Conservation (phyloP, 805 yeast genomes). For the Pichia phayaonensis region DNA sequence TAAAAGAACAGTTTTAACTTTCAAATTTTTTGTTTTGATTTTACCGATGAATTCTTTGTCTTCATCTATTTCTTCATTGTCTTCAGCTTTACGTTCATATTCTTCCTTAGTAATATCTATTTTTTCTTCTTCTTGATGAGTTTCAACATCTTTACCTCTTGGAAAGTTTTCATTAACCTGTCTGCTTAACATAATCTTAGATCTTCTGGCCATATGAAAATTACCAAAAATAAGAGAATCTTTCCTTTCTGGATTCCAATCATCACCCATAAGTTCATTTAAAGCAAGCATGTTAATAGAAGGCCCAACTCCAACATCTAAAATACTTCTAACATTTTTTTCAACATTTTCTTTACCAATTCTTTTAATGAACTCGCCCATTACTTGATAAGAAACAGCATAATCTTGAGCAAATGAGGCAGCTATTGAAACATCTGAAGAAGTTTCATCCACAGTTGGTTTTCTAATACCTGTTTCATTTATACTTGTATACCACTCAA, state of each 20-base stretch:
- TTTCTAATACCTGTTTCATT: constrained; percentile 47
- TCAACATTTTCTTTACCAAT: constrained; percentile 43
- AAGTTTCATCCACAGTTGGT: constrained; percentile 31
- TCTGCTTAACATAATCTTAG: constrained; percentile 66
- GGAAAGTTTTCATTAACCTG: constrained; percentile 45
- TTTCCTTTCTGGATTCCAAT: constrained; percentile 52
- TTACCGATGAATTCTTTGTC: constrained; percentile 37
- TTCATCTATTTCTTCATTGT: constrained; percentile 5
- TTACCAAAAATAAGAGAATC: constrained; percentile 69
- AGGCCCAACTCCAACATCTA: constrained; percentile 87
- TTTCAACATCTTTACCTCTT: constrained; percentile 31
- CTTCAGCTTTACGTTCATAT: background rate
- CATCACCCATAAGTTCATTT: constrained; percentile 70
- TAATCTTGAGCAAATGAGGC: constrained; percentile 77
- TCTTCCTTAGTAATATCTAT: constrained; percentile 9
- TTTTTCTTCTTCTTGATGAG: constrained; percentile 20
- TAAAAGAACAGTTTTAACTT: constrained; percentile 47
- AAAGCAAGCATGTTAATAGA: constrained; percentile 86
- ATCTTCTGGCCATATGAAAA: constrained; percentile 68
- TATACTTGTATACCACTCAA: constrained; percentile 31
- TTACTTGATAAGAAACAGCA: constrained; percentile 56
- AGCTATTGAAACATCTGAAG: constrained; percentile 75
- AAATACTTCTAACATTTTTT: constrained; percentile 48
- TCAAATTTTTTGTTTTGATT: constrained; percentile 50
- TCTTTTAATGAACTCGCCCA: constrained; percentile 57